Base-by-base conservation (phyloP, 2,329 filamentous ascomycete species). In the Colletotrichum cordylinicola region DNA sequence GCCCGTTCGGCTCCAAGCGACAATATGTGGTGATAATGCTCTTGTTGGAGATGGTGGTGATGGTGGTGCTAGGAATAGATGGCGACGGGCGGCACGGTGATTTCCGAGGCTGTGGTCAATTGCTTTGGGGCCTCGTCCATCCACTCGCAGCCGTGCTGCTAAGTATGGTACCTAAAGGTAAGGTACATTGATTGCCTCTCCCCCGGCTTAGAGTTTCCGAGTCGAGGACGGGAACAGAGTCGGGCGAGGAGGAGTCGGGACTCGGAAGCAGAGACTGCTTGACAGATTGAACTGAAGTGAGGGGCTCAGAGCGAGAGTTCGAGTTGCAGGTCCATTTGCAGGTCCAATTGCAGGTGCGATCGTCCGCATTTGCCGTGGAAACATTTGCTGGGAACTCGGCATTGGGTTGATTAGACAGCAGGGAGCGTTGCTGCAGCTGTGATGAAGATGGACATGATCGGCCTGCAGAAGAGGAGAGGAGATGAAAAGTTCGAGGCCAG, bases 361-460 rank as follows among this genome's bases (percentile, higher is more conserved):
- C 35, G 68, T 6, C 31, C 27, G 68, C 39, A 55, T 56, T 65
- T 71, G 60, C 68, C 68, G 68, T 27, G 43, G 35, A 73, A 65
- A 39, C 35, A 29, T 33, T 37, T 35, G 61, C 33, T 62, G 67
- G 43, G 37, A 55, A 70, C 56, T 75, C 73, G 69, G 73, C 55
- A 72, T 72, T 72, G 58, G 43, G 39, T 67, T 72, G 61, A 67
- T 67, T 72, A 61, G 21, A 24, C 29, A 35, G 33, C 73, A 68
- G 58, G 73, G 70, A 72, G 73, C 29, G 48, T 37, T 65, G 73
- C 58, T 75, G 70, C 73, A 65, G 31, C 33, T 48, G 48, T 67
- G 65, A 73, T 73, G 64, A 73, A 73, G 70, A 73, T 73, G 70
- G 64, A 48, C 70, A 75, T 67, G 73, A 75, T 75, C 73, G 70